These are phyloP conservation scores for Angomonas ambiguus DNA, from an alignment of 208 protist species.

Conservation along the genomic window DNA sequence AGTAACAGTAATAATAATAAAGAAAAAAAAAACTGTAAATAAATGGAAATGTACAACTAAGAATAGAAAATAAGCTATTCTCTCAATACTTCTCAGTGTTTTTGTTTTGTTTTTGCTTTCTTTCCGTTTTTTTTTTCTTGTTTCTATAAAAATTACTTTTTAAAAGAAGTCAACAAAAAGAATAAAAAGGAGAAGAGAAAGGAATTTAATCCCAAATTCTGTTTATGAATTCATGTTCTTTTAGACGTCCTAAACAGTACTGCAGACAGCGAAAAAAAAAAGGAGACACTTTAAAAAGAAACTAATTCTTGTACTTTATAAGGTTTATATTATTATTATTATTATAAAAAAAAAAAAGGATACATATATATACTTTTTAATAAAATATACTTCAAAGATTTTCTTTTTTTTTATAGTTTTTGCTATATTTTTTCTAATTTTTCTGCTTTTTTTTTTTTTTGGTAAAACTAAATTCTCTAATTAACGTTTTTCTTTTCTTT, in stretches of 20 bases:
- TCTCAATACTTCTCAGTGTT: not conserved
- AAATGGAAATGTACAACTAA: too few relatives aligned
- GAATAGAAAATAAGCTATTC: not conserved
- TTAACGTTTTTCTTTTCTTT: too few relatives aligned
- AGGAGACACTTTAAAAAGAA: too few relatives aligned
- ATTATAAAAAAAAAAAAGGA: slow-evolving; percentile 4
- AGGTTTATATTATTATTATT: not conserved
- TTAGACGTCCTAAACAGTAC: too few relatives aligned
- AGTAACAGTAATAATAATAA: not conserved
- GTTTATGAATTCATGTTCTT: too few relatives aligned
- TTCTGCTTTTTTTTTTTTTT: slow-evolving; percentile 16
- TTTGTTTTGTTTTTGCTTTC: not conserved
- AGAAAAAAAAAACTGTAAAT: slow-evolving; percentile 8
- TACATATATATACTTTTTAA: too few relatives aligned
- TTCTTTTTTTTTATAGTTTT: not conserved
- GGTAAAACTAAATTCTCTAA: too few relatives aligned
- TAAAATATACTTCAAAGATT: too few relatives aligned
- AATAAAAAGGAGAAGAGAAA: not conserved
- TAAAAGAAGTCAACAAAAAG: not conserved
- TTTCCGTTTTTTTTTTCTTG: not conserved
- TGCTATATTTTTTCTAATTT: not conserved
- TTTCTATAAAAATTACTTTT: slow-evolving; percentile 5
- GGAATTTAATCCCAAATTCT: too few relatives aligned
- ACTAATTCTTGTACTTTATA: too few relatives aligned
- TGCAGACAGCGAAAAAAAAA: too few relatives aligned